phyloP scores from a whole-genome alignment of 176 grass and related monocot genomes.

The Dactylis glomerata region DNA sequence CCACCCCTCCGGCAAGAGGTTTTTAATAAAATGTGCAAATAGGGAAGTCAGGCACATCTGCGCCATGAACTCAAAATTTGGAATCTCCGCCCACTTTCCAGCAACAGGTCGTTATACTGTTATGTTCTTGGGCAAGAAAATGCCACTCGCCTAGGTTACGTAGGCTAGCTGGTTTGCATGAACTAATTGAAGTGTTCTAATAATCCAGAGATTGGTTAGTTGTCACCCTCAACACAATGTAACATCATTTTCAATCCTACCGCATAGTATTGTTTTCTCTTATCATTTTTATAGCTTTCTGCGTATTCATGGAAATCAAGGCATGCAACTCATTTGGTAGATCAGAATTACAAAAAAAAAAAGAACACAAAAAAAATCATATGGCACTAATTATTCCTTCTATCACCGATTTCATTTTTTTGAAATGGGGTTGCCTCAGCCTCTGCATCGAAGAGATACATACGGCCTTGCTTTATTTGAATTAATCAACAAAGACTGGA shows the following conservation, averaged over 20 bases:
- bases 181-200: background rate
- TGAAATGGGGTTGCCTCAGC: too few relatives aligned
- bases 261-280: background rate
- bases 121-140: too few relatives aligned
- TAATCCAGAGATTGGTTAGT: conserved; percentile 3
- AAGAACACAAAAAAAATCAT: background rate
- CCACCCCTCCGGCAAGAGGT: too few relatives aligned
- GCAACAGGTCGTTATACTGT: too few relatives aligned
- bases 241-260: background rate
- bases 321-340: background rate
- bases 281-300: background rate
- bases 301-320: background rate
- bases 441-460: too few relatives aligned
- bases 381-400: background rate
- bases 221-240: conserved; percentile 1
- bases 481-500: too few relatives aligned
- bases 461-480: too few relatives aligned
- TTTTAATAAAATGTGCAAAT: too few relatives aligned
- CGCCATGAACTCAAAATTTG: too few relatives aligned
- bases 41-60: too few relatives aligned
- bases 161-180: background rate
- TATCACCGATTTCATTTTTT: background rate
- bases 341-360: background rate
- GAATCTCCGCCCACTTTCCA: too few relatives aligned
- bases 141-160: too few relatives aligned